Evolutionary conservation across 805 yeast species (phyloP).

Genomic region (Blastobotrys muscicola): DNA sequence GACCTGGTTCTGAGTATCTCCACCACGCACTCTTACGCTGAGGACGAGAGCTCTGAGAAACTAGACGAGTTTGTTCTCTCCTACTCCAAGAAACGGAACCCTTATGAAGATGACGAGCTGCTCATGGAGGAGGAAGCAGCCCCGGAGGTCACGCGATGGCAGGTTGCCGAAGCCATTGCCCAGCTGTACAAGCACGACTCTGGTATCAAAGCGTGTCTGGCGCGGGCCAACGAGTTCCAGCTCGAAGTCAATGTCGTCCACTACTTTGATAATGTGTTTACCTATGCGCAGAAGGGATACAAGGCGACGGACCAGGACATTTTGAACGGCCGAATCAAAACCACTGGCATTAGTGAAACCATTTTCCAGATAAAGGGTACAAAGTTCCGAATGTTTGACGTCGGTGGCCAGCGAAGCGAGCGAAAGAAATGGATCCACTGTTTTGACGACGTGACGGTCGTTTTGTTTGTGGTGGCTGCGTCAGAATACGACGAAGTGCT

Average conservation of each 20-base stretch:
- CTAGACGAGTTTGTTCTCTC: constrained; percentile 4
- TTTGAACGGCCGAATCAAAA: constrained; percentile 81
- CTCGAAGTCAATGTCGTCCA: constrained; percentile 74
- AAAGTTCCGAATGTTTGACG: constrained; percentile 75
- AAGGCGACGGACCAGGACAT: constrained; percentile 75
- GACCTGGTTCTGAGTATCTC: constrained; percentile 2
- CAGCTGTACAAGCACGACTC: constrained; percentile 60
- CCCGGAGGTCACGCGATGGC: not conserved
- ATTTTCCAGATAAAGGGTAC: constrained; percentile 56
- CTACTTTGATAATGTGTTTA: constrained; percentile 64
- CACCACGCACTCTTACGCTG: constrained; percentile 9
- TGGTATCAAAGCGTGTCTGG: constrained; percentile 43
- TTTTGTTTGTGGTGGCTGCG: constrained; percentile 79
- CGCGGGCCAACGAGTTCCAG: constrained; percentile 64
- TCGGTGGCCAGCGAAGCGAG: constrained; percentile 93
- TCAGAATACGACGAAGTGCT: constrained; percentile 88
- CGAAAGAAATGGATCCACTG: constrained; percentile 92
- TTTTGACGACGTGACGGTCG: constrained; percentile 81
- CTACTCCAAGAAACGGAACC: not conserved
- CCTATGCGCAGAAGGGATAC: constrained; percentile 56
- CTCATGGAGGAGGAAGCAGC: not conserved
- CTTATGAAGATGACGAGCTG: not conserved
- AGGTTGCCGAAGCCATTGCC: constrained; percentile 62
- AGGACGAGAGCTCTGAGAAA: constrained; percentile 2
- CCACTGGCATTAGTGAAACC: constrained; percentile 91